Evolutionary conservation across 345 rosid genomes (phyloP).

Genomic region (Erysimum cheiranthoides): DNA sequence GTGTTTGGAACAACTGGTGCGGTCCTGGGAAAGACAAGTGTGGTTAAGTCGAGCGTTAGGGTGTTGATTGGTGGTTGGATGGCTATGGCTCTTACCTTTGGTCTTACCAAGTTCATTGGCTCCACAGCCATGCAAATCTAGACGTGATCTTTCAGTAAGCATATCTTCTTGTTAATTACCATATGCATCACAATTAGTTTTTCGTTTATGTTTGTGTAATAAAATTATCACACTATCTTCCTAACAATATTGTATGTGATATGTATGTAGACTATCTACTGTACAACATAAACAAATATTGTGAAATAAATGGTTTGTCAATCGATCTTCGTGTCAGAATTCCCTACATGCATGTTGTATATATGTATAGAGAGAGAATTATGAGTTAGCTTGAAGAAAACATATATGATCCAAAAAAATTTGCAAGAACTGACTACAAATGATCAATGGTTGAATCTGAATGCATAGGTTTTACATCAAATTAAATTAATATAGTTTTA

Average conservation of each 20-base stretch:
- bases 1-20: conserved; percentile 68
- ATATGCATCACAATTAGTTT: conserved; percentile 14
- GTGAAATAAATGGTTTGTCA: conserved; percentile 19
- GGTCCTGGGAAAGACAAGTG: conserved; percentile 59
- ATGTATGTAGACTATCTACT: conserved; percentile 17
- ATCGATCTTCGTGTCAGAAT: neutral
- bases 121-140: conserved; percentile 41
- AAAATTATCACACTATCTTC: conserved; percentile 2
- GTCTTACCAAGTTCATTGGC: conserved; percentile 69
- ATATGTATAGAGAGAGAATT: too few relatives aligned
- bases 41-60: conserved; percentile 54
- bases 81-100: conserved; percentile 79
- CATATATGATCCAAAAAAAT: neutral
- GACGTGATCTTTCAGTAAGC: neutral
- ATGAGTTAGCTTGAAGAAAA: neutral
- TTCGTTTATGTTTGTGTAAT: conserved; percentile 8
- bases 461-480: conserved; percentile 7
- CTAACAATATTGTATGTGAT: neutral
- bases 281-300: neutral
- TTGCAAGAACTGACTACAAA: neutral
- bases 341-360: too few relatives aligned
- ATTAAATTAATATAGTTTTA: neutral
- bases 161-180: conserved; percentile 8
- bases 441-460: neutral
- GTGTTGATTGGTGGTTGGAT: conserved; percentile 72